Conservation (phyloP, 805 yeast species). For the Ogataea zsoltii region DNA sequence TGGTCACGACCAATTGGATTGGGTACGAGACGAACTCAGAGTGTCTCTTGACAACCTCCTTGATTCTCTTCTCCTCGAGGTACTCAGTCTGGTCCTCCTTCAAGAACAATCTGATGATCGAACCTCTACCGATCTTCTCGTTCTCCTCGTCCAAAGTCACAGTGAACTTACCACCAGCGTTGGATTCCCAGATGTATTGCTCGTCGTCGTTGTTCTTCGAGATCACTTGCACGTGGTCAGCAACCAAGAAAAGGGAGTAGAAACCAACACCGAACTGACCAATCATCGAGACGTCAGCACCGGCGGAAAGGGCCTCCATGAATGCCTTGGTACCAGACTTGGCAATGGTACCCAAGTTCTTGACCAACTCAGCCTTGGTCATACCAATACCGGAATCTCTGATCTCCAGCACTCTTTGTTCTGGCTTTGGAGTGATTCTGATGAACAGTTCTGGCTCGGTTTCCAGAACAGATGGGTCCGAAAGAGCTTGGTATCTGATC, state of each 20-base stretch:
- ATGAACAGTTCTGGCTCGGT: slow-evolving; percentile 95
- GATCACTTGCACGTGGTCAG: slow-evolving; percentile 97
- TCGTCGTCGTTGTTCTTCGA: slow-evolving; percentile 99
- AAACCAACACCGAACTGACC: slow-evolving; percentile 99
- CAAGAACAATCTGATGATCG: slow-evolving; percentile 90
- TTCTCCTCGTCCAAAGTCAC: slow-evolving; percentile 85
- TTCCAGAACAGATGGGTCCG: slow-evolving; percentile 90
- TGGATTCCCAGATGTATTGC: slow-evolving; percentile 99
- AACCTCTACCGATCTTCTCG: slow-evolving; percentile 92
- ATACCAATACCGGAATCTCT: slow-evolving; percentile 99
- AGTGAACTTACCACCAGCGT: slow-evolving; percentile 99
- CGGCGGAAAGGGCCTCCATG: slow-evolving; percentile 99
- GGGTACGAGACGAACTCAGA: slow-evolving; percentile 99
- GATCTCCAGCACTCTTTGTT: slow-evolving; percentile 88
- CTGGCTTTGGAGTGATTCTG: slow-evolving; percentile 97
- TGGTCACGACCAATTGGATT: slow-evolving; percentile 95
- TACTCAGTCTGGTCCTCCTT: slow-evolving; percentile 99
- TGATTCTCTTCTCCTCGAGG: slow-evolving; percentile 98
- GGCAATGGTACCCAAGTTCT: slow-evolving; percentile 99
- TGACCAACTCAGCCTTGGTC: slow-evolving; percentile 98
- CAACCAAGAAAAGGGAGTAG: slow-evolving; percentile 98
- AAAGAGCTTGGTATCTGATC: slow-evolving; percentile 93
- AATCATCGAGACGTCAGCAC: slow-evolving; percentile 99
- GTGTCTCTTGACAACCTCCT: slow-evolving; percentile 99
- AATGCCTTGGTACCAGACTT: slow-evolving; percentile 99